Base-by-base conservation (phyloP, 2,329 filamentous ascomycete species). In the Dothistroma pini region DNA sequence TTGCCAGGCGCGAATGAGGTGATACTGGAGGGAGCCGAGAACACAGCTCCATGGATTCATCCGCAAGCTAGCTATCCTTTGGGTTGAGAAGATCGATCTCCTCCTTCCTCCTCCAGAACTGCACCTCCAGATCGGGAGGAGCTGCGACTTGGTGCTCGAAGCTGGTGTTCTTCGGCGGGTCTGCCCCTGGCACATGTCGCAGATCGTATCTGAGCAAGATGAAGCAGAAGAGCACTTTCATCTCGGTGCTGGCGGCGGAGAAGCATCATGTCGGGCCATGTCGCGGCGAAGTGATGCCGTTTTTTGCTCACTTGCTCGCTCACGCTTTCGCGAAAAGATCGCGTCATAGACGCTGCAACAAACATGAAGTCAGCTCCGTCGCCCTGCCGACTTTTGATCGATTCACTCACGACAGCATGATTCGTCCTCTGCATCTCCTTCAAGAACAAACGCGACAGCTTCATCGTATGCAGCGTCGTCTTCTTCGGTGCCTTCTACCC, bases 131-230 rank as follows among this genome's bases (percentile, higher is more conserved):
- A 29, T 22, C 47, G 47, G 47, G 11, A 6, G 47, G 47, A 7
- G 47, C 47, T 22, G 44, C 44, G 8, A 48, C 44, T 8, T 48
- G 44, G 16, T 48, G 44, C 44, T 48, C 16, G 44, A 48, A 48
- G 7, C 44, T 49, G 44, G 14, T 21, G n/a, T 49, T 5, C 44
- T 49, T 49, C 44, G 44, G 14, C n/a, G 44, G 44, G n/a, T 3
- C 44, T 21, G 5, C 44, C 10, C 44, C 44, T 49, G 48, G 19
- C 48, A 19, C 49, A 47, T 38, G 44, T n/a, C n/a, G 62, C 52
- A 70, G 66, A 59, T 76, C 73, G 58, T 75, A 75, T 53, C 72
- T 68, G 34, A 74, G 61, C 48, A 75, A 58, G 22, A 75, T 58
- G 50, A 72, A 63, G 22, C 65, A 68, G 12, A 76, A 56, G 1